Evolutionary conservation across 768 basidiomycete species (phyloP), one percentile per base, ranked within the genome.

Genomic region (Rhodosporidiobolus sp.): DNA sequence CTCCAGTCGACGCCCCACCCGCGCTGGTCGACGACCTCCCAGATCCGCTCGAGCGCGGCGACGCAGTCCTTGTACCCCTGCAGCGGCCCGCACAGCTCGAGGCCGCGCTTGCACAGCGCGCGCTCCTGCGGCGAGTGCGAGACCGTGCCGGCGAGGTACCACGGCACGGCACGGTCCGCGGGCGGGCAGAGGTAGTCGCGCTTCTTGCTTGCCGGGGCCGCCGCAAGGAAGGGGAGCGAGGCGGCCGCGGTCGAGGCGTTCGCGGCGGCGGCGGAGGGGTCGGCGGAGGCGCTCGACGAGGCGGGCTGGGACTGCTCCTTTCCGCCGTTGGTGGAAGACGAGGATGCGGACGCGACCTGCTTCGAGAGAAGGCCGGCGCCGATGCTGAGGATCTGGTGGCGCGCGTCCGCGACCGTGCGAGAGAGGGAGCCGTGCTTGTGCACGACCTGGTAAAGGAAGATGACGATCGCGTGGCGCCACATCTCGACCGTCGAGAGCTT

Each of bases 111-210:
- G 49, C 74, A 75, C 46, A 63, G 34, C 7, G 60, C 67, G 9
- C 74, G 66, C 48, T 75, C 74, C 4, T 10, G 10, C 1, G 66
- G 48, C 1, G 38, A n/a, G 32, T 38, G 32, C 14, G 74, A 57
- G 59, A 65, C 63, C 19, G 74, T 71, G 26, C 70, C 74, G 26
- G 74, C 74, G 56, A 75, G 67, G 74, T 71, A 71, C 66, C 66
- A 75, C 17, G 74, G 74, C 1, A 63, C 65, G n/a, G 65, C 69
- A 48, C 71, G 71, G 16, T 48, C 57, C 26, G 66, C 52, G 28
- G 66, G 56, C 12, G 69, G 53, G 32, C 34, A 64, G 58, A 64
- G 57, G 57, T 67, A 70, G 24, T 65, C 69, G 45, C 61, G 59
- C 34, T 65, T 53, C 24, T 55, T 50, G 45, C 20, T 4, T 17